Base-by-base conservation (phyloP, 495 filamentous ascomycete genomes). In the Neurospora sp. region DNA sequence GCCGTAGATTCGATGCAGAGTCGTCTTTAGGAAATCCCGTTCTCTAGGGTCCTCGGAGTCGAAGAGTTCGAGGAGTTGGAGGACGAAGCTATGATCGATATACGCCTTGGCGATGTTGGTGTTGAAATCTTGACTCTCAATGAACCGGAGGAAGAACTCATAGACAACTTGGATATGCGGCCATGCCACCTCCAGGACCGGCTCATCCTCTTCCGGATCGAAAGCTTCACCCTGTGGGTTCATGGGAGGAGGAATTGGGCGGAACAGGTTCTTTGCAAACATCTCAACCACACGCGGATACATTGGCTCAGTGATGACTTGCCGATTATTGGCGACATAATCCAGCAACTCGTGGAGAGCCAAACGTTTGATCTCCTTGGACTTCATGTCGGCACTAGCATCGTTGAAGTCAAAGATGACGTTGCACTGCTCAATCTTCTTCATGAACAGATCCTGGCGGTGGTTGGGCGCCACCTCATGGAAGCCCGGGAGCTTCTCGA, bases 331-430 rank as follows among this genome's bases (percentile, higher is more conserved):
- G 75, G 96, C 95, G 69, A 99, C 95, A 78, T 99, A 99, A 80
- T 99, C 96, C 69, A 99, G 86, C 39, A 99, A 87, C 79, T 99
- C 96, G 78, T 99, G 96, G 53, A 99, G 88, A 68, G 96, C 96
- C 78, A 99, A 83, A 76, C 96, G 89, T 87, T 99, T 99, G 86
- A 99, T 98, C 83, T 99, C 96, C 82, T 99, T 99, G n/a, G 95
- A 97, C 81, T 98, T 98, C 95, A 98, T 98, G 77, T 99, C 96
- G 70, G 90, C 94, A 73, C 93, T 96, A 45, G 96, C 94, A 79
- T 99, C 96, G 81, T 98, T 99, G 85, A 99, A 99, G 82, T 99
- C 96, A 78, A 99, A 99, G 76, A 99, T 99, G 82, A 99, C 96
- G 79, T 99, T 99, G 86, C 96, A 99, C 82, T 99, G 96, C 78